Evolutionary conservation across 768 basidiomycete genomes (phyloP).

Genomic region (Artomyces pyxidatus): DNA sequence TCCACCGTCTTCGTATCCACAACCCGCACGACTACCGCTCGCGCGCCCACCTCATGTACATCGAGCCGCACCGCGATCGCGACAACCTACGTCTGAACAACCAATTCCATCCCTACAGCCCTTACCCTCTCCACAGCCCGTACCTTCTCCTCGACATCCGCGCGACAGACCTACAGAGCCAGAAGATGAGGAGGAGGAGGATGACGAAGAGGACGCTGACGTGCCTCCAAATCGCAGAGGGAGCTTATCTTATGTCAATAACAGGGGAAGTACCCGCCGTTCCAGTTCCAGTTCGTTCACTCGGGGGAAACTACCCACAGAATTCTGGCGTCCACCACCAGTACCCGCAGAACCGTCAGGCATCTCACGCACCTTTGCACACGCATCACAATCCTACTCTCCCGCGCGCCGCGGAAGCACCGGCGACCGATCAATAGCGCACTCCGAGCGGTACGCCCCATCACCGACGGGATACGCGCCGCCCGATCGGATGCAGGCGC

Average conservation of each 20-base stretch:
- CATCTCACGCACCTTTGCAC: slow-evolving; percentile 1
- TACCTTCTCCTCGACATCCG: no score
- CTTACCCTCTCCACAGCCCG: no score
- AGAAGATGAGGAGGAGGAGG: not conserved
- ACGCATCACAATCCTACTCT: not conserved
- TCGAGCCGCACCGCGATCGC: no score
- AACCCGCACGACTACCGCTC: no score
- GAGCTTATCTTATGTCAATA: not conserved
- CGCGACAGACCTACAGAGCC: slow-evolving; percentile 5
- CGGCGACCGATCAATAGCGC: not conserved
- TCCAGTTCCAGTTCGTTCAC: slow-evolving; percentile 3
- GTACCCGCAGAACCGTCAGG: not conserved
- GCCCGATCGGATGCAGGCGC: not conserved
- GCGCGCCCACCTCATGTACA: no score
- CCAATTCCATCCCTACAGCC: no score
- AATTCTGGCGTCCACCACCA: not conserved
- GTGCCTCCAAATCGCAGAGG: not conserved
- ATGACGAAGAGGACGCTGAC: slow-evolving; percentile 2
- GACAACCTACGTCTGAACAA: no score
- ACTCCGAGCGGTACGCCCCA: not conserved
- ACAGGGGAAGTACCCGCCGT: not conserved
- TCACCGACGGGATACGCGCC: no score
- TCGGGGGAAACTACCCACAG: not conserved
- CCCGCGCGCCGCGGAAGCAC: not conserved
- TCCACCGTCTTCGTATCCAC: no score